Conservation (phyloP, 1,284 basidiomycete genomes). For the Pseudozyma sp. region DNA sequence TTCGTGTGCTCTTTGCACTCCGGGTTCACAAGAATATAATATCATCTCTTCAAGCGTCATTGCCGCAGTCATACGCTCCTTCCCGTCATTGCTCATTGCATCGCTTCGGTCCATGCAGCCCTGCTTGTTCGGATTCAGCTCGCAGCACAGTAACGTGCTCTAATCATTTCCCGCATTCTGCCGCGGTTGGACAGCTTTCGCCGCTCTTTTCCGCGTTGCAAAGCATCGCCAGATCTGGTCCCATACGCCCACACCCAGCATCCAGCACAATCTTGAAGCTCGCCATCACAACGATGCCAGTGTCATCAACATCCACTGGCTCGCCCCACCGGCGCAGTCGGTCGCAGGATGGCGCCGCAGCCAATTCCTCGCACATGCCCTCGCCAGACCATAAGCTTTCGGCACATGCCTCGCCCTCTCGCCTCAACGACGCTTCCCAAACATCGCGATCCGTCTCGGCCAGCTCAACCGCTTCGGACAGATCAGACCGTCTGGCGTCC, state of each 20-base stretch:
- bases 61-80: not conserved
- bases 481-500: constrained; percentile 15
- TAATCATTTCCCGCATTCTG: no score
- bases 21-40: no score
- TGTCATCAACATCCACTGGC: constrained; percentile 3
- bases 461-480: constrained; percentile 13
- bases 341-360: constrained; percentile 18
- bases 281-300: constrained; percentile 9
- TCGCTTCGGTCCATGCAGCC: not conserved
- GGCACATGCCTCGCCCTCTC: constrained; percentile 11
- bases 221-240: no score
- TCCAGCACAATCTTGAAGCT: not conserved
- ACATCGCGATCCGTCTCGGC: constrained; percentile 20
- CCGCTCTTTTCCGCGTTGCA: no score
- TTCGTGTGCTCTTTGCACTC: no score
- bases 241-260: no score
- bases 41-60: no score
- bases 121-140: not conserved
- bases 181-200: no score
- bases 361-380: not conserved
- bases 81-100: not conserved
- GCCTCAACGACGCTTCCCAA: not conserved
- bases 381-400: constrained; percentile 1
- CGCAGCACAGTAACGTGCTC: no score
- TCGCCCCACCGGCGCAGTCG: constrained; percentile 20